Percentiles rank a stretch among this genome's conserved stretches.
These are phyloP conservation scores for Tetratostichococcus sp. DNA, from an alignment of 139 green algal genomes.

Conservation along the genomic window DNA sequence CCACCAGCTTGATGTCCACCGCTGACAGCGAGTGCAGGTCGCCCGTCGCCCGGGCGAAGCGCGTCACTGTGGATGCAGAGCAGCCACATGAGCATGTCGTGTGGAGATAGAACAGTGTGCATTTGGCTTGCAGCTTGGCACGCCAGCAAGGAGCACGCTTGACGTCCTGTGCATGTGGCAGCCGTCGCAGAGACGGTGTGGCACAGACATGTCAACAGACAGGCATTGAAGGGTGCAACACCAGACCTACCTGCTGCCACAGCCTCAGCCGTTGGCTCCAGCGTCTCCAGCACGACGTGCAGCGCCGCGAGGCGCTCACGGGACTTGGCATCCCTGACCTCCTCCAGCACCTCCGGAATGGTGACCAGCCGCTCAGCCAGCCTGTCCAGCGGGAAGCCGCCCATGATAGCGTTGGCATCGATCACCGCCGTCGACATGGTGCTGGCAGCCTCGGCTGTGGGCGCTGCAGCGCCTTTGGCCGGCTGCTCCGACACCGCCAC, in stretches of 20 bases:
- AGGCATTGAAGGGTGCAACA: not conserved
- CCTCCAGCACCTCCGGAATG: constrained; percentile 69
- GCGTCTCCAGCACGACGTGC: constrained; percentile 52
- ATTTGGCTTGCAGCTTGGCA: no score
- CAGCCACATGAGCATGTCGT: not conserved
- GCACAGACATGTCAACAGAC: not conserved
- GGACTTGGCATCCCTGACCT: constrained; percentile 75
- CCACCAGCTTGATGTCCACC: constrained; percentile 78
- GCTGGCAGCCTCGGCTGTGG: not conserved
- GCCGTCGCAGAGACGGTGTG: not conserved
- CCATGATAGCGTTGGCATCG: constrained; percentile 89
- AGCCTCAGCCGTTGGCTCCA: constrained; percentile 65
- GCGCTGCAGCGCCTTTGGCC: not conserved
- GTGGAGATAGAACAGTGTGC: not conserved
- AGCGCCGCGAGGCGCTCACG: constrained; percentile 52
- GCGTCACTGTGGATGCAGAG: constrained; percentile 55
- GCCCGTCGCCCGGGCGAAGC: constrained; percentile 81
- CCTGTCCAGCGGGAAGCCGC: constrained; percentile 45
- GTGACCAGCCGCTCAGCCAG: constrained; percentile 62
- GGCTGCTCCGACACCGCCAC: constrained; percentile 31
- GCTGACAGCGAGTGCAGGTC: constrained; percentile 81
- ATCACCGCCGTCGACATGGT: constrained; percentile 47
- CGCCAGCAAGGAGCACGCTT: no score
- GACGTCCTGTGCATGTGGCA: no score
- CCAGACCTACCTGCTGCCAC: constrained; percentile 52